A percentile compares a stretch with the other conserved stretches of the same genome.
phyloP scores from a whole-genome alignment of 2,329 filamentous ascomycete genomes.

The Aspergillus latus region DNA sequence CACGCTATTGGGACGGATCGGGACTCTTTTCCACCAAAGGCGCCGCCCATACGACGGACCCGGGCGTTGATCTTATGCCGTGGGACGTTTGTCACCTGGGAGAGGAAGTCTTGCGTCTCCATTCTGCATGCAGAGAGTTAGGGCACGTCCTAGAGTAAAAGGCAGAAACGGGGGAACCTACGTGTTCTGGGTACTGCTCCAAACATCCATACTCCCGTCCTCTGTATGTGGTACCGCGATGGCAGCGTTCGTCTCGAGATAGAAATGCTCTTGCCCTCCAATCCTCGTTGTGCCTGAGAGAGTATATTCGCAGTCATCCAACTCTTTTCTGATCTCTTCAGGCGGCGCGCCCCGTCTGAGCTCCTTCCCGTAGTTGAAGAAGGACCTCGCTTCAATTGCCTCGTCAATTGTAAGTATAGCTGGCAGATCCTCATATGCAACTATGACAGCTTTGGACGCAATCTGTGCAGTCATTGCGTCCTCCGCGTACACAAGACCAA shows the following conservation, averaged over 20 bases:
- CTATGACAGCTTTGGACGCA: conserved; percentile 71
- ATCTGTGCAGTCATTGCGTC: conserved; percentile 69
- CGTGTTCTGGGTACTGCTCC: conserved; percentile 82
- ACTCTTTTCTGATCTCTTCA: conserved; percentile 3
- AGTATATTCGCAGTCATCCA: conserved; percentile 9
- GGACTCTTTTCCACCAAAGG: conserved; percentile 86
- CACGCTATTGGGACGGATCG: conserved; percentile 73
- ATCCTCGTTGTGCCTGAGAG: conserved; percentile 39
- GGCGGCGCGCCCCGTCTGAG: conserved; percentile 65
- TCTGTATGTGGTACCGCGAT: conserved; percentile 78
- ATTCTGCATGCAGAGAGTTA: conserved; percentile 10
- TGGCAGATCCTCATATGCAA: conserved; percentile 82
- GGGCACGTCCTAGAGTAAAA: conserved; percentile 18
- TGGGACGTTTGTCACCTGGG: conserved; percentile 71
- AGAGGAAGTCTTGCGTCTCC: conserved; percentile 69
- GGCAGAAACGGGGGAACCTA: conserved; percentile 40
- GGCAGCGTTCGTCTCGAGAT: conserved; percentile 82
- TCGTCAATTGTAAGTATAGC: conserved; percentile 86
- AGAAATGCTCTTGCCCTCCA: conserved; percentile 79
- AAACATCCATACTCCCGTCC: conserved; percentile 86
- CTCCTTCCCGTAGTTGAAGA: conserved; percentile 71
- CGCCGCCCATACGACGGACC: conserved; percentile 81
- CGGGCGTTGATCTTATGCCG: conserved; percentile 78
- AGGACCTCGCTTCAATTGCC: conserved; percentile 78
- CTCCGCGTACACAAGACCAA: conserved; percentile 76